Evolutionary conservation across 192 early-diverging fungal genomes (phyloP).

Genomic region (Backusella mclennaniae): DNA sequence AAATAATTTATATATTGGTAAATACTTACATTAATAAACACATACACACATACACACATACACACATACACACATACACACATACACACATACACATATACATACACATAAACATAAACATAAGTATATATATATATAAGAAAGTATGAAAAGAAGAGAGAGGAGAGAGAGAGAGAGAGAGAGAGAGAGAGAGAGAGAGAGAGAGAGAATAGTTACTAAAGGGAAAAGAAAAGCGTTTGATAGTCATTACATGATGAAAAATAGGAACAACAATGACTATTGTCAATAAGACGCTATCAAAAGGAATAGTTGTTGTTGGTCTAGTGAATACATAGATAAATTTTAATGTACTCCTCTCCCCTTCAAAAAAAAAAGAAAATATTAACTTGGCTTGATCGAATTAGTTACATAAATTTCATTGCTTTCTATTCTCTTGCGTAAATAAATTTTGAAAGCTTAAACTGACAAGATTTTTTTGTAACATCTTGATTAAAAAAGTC

Average conservation of each 20-base stretch:
- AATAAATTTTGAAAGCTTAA: not conserved
- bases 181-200: not conserved
- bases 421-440: not conserved
- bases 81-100: too few species aligned
- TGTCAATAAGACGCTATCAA: not conserved
- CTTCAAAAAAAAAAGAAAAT: not conserved
- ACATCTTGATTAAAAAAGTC: not conserved
- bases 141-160: not conserved
- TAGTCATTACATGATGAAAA: not conserved
- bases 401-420: not conserved
- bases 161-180: not conserved
- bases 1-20: conserved; percentile 1
- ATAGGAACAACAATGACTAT: not conserved
- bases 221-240: not conserved
- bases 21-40: conserved; percentile 6
- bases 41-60: not conserved
- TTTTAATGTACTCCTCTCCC: not conserved
- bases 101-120: not conserved
- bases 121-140: not conserved
- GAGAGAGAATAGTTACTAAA: not conserved
- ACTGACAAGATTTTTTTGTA: not conserved
- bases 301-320: too few species aligned
- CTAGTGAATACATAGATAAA: too few species aligned
- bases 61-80: not conserved
- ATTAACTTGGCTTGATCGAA: not conserved